Base-by-base conservation (phyloP, 768 basidiomycete species). In the Pleurotus salmoneostramineus region DNA sequence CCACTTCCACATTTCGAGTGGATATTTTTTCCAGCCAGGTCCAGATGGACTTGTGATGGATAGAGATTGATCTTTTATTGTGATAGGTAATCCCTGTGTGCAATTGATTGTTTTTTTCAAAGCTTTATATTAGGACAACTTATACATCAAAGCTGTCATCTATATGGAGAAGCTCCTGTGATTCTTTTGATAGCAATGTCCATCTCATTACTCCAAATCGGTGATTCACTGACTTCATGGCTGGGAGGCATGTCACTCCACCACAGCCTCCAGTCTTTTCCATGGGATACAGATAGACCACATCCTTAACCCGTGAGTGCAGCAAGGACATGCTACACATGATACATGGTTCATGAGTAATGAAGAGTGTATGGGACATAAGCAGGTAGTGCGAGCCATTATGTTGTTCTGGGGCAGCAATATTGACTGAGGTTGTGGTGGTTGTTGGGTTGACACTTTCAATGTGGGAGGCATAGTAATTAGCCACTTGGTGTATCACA, bases 251-350 rank as follows among this genome's bases (percentile, higher is more conserved):
- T 10, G 83, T 79, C 10, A 78, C 67, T 33, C 91, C 83, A 10
- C 95, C 93, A 60, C 93, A 94, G 0, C 95, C 96, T 31, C 97
- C 96, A 0, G 93, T 95, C 54, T 78, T 73, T 0, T 77, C 72
- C 84, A 91, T 91, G 0, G 88, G 82, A 27, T 83, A 67, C 35
- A 98, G 67, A 66, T 87, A 85, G 67, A 92, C 80, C 5, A 98
- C 81, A 60, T 94, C 87, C 64, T 89, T 88, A 57, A 98, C 93
- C n/a, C 97, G 84, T 1, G 92, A 95, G 71, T 99, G 97, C 5
- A 97, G 74, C 17, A 98, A 74, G 2, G 95, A 93, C 97, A 99
- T 99, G 64, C 87, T 84, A 70, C 97, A 99, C 93, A 98, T 94
- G 57, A 99, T 82, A 64, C 97, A 99, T 0, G 97, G 97, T 64